phyloP scores from a whole-genome alignment of 2,329 filamentous ascomycete genomes.

The Aurifilum marmelostoma region DNA sequence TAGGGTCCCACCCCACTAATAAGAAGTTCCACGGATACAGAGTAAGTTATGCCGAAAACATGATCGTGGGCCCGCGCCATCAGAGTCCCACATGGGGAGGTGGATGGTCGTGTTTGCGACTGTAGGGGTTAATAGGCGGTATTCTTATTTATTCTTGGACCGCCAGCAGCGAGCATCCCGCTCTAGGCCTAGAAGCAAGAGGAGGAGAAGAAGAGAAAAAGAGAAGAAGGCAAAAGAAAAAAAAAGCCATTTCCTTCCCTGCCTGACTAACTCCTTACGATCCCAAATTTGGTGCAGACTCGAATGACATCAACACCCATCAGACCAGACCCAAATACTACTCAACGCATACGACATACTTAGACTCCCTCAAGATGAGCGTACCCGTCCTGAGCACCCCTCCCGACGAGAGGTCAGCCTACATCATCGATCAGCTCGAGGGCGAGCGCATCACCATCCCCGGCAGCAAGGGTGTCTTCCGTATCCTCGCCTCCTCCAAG shows the following conservation, averaged over 20 bases:
- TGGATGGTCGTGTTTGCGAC: too few relatives aligned
- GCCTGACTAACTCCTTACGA: not conserved
- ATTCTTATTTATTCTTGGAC: not conserved
- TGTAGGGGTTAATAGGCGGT: not conserved
- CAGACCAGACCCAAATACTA: constrained; percentile 1
- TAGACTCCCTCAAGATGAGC: constrained; percentile 36
- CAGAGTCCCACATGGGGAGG: not conserved
- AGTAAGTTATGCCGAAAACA: not conserved
- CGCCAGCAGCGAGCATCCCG: not conserved
- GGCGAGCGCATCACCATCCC: constrained; percentile 57
- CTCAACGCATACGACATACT: too few relatives aligned
- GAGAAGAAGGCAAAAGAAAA: too few relatives aligned
- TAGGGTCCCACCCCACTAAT: not conserved
- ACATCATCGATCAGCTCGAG: constrained; percentile 52
- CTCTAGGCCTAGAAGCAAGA: not conserved
- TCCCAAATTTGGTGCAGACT: not conserved
- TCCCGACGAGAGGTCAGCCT: constrained; percentile 43
- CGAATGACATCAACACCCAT: not conserved
- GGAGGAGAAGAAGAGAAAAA: too few relatives aligned
- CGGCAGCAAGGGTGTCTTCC: constrained; percentile 54
- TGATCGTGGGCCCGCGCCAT: not conserved
- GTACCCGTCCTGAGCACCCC: constrained; percentile 41
- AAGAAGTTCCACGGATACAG: not conserved
- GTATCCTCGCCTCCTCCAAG: constrained; percentile 54
- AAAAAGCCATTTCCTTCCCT: too few relatives aligned